Percentiles rank a stretch among this genome's conserved stretches.
phyloP scores from a whole-genome alignment of 2,329 filamentous ascomycete genomes.

The Botrytis byssoidea region DNA sequence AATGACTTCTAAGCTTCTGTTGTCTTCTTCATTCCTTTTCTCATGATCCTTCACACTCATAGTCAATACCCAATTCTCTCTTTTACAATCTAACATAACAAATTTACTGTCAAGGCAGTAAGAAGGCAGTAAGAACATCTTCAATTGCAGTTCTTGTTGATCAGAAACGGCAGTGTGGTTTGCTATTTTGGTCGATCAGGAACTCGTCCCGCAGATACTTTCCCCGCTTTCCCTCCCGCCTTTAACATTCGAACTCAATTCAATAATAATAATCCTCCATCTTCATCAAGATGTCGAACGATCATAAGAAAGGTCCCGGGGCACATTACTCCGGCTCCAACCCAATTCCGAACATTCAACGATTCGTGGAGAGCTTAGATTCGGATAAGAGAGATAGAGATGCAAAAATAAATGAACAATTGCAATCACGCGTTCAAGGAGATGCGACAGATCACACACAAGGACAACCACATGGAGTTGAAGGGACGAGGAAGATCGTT shows the following conservation, averaged over 20 bases:
- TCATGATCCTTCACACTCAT: background rate
- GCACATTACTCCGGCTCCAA: slow-evolving; percentile 30
- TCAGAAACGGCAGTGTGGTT: background rate
- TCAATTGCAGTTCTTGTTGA: background rate
- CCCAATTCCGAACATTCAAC: slow-evolving; percentile 32
- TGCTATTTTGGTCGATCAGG: background rate
- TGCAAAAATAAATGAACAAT: slow-evolving; percentile 62
- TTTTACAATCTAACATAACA: background rate
- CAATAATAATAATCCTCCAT: background rate
- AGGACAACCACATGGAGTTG: slow-evolving; percentile 37
- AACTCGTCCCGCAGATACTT: background rate
- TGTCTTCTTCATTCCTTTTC: background rate
- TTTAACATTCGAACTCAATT: background rate
- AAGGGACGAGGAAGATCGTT: slow-evolving; percentile 57
- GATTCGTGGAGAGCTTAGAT: slow-evolving; percentile 67
- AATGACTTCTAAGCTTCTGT: background rate
- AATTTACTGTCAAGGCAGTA: background rate
- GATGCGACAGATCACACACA: slow-evolving; percentile 48
- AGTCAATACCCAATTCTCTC: background rate
- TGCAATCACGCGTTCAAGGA: slow-evolving; percentile 36
- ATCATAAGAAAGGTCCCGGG: slow-evolving; percentile 23
- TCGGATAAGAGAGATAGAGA: slow-evolving; percentile 75
- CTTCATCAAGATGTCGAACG: slow-evolving; percentile 17
- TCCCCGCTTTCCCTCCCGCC: background rate
- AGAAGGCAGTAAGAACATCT: background rate